Evolutionary conservation across 176 grass and related monocot species (phyloP).

Genomic region (Triticum dicoccoides): DNA sequence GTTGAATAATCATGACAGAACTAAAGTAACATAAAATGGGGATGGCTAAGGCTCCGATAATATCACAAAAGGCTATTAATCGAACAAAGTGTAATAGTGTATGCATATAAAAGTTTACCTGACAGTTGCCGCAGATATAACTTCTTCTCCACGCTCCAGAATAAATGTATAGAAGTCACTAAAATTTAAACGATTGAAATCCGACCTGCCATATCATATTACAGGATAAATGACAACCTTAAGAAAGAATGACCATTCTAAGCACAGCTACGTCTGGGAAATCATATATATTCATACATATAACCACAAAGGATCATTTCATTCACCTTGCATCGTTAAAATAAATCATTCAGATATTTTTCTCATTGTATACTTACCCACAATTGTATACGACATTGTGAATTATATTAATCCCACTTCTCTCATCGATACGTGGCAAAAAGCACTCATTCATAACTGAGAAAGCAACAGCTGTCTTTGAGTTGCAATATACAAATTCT

Average conservation of each 20-base stretch:
- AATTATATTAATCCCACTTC: conserved; percentile 93
- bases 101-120: conserved; percentile 44
- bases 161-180: conserved; percentile 89
- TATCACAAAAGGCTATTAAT: not conserved
- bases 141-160: conserved; percentile 87
- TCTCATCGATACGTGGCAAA: conserved; percentile 67
- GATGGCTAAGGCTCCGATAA: not conserved
- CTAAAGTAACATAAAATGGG: not conserved
- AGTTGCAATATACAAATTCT: conserved; percentile 58
- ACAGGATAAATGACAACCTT: conserved; percentile 11
- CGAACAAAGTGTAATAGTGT: not conserved
- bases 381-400: conserved; percentile 94
- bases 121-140: conserved; percentile 84
- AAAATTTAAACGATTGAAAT: conserved; percentile 90
- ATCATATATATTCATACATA: not conserved
- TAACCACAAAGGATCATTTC: conserved; percentile 13
- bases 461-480: conserved; percentile 86
- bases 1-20: conserved; percentile 16
- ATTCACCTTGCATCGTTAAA: conserved; percentile 4
- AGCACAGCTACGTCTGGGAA: conserved; percentile 18
- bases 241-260: not conserved
- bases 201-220: conserved; percentile 55
- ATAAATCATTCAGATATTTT: not conserved
- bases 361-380: conserved; percentile 61
- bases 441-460: conserved; percentile 96